Percentiles rank a stretch among this genome's conserved stretches.
phyloP scores from a whole-genome alignment of 2,329 filamentous ascomycete genomes.

The Huntiella omanensis region DNA sequence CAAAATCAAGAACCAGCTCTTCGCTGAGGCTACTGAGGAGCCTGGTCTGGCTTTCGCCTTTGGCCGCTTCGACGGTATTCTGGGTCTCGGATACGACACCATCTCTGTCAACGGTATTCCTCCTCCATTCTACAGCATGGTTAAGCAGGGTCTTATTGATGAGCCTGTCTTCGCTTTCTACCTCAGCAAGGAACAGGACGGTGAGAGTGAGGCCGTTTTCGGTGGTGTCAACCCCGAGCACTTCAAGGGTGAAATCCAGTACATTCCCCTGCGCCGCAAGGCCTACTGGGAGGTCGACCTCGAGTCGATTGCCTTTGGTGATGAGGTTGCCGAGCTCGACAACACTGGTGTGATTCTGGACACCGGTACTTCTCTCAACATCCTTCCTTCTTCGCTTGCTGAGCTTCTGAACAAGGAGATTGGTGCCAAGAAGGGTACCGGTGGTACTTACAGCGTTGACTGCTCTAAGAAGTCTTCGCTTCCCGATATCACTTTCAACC shows the following conservation, averaged over 20 bases:
- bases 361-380: constrained; percentile 94
- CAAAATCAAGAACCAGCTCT: constrained; percentile 73
- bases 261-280: constrained; percentile 90
- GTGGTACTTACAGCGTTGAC: constrained; percentile 89
- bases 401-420: constrained; percentile 97
- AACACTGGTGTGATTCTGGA: constrained; percentile 93
- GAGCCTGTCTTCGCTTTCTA: constrained; percentile 95
- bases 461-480: constrained; percentile 67
- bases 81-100: constrained; percentile 84
- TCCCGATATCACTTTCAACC: constrained; percentile 79
- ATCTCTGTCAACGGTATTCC: constrained; percentile 94
- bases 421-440: constrained; percentile 92
- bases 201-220: constrained; percentile 73
- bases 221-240: constrained; percentile 73
- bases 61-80: constrained; percentile 88
- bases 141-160: constrained; percentile 76
- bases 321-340: constrained; percentile 72
- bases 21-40: constrained; percentile 89
- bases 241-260: constrained; percentile 69
- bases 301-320: constrained; percentile 74
- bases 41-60: constrained; percentile 96
- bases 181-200: constrained; percentile 48
- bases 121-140: constrained; percentile 91
- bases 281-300: constrained; percentile 99
- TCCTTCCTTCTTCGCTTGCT: constrained; percentile 74